Percentiles rank a stretch among this genome's conserved stretches.
Evolutionary conservation across 2,329 filamentous ascomycete genomes (phyloP).

Genomic region (Orbilia blumenaviensis): DNA sequence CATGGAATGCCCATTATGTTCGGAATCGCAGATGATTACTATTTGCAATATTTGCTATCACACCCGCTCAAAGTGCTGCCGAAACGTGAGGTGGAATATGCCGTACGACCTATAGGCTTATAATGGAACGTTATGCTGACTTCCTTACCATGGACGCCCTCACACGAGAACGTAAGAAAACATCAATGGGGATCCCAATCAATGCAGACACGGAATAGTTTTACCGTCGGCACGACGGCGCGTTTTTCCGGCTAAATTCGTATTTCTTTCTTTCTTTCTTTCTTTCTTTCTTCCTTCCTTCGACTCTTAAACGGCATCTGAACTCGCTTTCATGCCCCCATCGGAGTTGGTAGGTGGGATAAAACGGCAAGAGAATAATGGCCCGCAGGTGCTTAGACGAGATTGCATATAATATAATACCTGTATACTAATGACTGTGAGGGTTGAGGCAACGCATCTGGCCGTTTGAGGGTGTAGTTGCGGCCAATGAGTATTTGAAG

Average conservation of each 20-base stretch:
- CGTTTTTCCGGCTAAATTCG: slow-evolving; percentile 51
- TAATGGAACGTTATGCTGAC: background rate
- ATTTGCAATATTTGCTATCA: slow-evolving; percentile 4
- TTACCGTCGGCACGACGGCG: slow-evolving; percentile 53
- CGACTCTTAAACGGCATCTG: background rate
- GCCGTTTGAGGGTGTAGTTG: slow-evolving; percentile 14
- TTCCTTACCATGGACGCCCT: background rate
- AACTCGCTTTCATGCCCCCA: slow-evolving; percentile 11
- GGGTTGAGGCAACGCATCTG: slow-evolving; percentile 26
- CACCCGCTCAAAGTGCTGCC: background rate
- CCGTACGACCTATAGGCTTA: slow-evolving; percentile 1
- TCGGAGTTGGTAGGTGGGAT: slow-evolving; percentile 54
- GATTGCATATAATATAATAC: slow-evolving; percentile 35
- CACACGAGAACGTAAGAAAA: background rate
- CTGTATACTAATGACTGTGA: slow-evolving; percentile 3
- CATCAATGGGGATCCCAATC: background rate
- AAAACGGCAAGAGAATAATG: slow-evolving; percentile 38
- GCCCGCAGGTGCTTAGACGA: slow-evolving; percentile 35
- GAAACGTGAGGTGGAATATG: slow-evolving; percentile 25
- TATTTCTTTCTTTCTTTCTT: background rate
- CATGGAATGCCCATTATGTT: background rate
- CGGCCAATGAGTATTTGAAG: background rate
- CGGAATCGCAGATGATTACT: slow-evolving; percentile 25
- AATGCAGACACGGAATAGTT: slow-evolving; percentile 45
- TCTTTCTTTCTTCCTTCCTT: background rate